Evolutionary conservation across 768 basidiomycete species (phyloP).

Genomic region (Panellus pusillus): DNA sequence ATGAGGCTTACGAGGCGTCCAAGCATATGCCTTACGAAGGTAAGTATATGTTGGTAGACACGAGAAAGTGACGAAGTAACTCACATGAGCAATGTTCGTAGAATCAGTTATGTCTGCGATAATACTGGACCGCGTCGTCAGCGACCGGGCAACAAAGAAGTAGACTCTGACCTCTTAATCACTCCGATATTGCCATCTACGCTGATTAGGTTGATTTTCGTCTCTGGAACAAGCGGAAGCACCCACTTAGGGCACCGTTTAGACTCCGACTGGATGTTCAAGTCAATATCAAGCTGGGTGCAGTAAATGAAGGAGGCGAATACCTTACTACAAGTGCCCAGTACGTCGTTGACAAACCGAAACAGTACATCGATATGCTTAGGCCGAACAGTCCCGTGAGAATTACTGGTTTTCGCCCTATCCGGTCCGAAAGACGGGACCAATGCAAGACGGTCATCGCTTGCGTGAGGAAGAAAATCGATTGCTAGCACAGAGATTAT

Average conservation of each 20-base stretch:
- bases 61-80: background rate
- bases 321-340: conserved; percentile 49
- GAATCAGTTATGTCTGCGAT: conserved; percentile 59
- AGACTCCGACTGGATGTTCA: conserved; percentile 39
- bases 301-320: background rate
- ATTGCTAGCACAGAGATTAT: conserved; percentile 41
- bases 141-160: no score
- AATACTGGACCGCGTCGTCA: conserved; percentile 29
- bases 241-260: conserved; percentile 53
- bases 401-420: conserved; percentile 65
- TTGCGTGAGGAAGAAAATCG: conserved; percentile 58
- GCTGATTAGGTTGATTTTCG: background rate
- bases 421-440: conserved; percentile 60
- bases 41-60: no score
- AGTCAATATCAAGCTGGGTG: background rate
- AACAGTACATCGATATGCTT: conserved; percentile 54
- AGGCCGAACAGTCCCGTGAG: conserved; percentile 55
- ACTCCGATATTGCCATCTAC: conserved; percentile 39
- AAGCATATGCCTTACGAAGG: no score
- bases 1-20: no score
- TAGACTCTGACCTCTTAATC: conserved; percentile 34
- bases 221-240: background rate
- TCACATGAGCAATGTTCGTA: conserved; percentile 42
- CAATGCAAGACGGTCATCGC: conserved; percentile 61
- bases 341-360: conserved; percentile 59